Evolutionary conservation across 2,329 filamentous ascomycete species (phyloP).

Genomic region (Didymella keratinophila): DNA sequence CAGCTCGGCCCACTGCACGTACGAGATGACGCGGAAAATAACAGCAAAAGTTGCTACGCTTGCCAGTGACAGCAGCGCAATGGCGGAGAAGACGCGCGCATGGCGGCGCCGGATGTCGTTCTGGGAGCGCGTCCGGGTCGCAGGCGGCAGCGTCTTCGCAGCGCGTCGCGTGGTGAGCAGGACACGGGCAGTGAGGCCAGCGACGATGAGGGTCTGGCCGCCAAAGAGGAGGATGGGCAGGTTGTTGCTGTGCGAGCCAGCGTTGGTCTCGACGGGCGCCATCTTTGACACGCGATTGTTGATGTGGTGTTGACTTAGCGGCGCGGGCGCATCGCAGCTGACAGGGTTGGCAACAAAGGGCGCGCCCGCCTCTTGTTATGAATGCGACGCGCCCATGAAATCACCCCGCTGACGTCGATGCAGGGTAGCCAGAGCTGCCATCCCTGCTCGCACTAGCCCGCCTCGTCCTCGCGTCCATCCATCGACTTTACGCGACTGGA

Average conservation of each 20-base stretch:
- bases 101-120: constrained; percentile 41
- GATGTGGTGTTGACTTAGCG: constrained; percentile 14
- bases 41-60: constrained; percentile 56
- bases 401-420: constrained; percentile 39
- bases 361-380: constrained; percentile 34
- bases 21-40: constrained; percentile 57
- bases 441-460: constrained; percentile 26
- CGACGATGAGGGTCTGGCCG: constrained; percentile 42
- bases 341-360: constrained; percentile 7
- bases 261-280: constrained; percentile 20
- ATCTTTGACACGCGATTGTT: neutral
- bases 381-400: constrained; percentile 31
- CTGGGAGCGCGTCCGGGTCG: constrained; percentile 46
- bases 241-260: constrained; percentile 42
- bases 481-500: constrained; percentile 18
- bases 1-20: constrained; percentile 59
- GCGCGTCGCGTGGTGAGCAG: constrained; percentile 42
- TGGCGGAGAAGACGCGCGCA: constrained; percentile 52
- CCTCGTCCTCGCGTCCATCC: constrained; percentile 23
- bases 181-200: constrained; percentile 40
- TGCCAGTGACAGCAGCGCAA: constrained; percentile 58
- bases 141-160: constrained; percentile 43
- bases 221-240: constrained; percentile 44
- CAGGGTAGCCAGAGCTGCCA: constrained; percentile 8
- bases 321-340: constrained; percentile 20